Percentiles rank a stretch among this genome's conserved stretches.
These are phyloP conservation scores for Paramyrothecium sp. DNA, from an alignment of 2,329 filamentous ascomycete species.

Conservation along the genomic window DNA sequence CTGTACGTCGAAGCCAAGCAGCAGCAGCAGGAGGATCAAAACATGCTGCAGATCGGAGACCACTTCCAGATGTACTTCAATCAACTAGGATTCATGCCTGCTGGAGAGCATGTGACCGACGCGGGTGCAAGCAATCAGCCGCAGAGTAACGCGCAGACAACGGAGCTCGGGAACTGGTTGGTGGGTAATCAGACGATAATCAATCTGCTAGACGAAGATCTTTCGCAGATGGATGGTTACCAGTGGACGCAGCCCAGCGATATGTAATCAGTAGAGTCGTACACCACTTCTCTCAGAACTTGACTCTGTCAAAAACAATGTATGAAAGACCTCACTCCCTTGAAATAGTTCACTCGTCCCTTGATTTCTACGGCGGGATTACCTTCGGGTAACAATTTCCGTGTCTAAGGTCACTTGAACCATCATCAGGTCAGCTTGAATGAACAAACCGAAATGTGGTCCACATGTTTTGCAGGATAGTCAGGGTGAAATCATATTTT, in stretches of 20 bases:
- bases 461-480: no score
- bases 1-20: slow-evolving; percentile 62
- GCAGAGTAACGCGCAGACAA: slow-evolving; percentile 25
- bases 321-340: no score
- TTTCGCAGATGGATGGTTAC: slow-evolving; percentile 40
- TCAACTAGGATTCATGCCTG: slow-evolving; percentile 60
- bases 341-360: no score
- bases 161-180: slow-evolving; percentile 53
- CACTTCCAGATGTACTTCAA: slow-evolving; percentile 65
- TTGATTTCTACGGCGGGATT: no score
- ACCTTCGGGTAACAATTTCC: no score
- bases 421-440: no score
- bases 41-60: slow-evolving; percentile 49
- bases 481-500: no score
- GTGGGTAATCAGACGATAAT: slow-evolving; percentile 60
- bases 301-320: no score
- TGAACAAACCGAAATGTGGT: no score
- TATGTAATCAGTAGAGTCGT: slow-evolving; percentile 7
- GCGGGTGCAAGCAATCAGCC: neutral
- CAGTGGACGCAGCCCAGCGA: slow-evolving; percentile 28
- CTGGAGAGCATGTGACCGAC: slow-evolving; percentile 26
- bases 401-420: no score
- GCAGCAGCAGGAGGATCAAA: slow-evolving; percentile 43
- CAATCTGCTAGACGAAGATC: slow-evolving; percentile 62
- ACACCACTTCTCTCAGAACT: no score